Conservation (phyloP, 139 green algal species). For the Edaphochlamys debaryana region DNA sequence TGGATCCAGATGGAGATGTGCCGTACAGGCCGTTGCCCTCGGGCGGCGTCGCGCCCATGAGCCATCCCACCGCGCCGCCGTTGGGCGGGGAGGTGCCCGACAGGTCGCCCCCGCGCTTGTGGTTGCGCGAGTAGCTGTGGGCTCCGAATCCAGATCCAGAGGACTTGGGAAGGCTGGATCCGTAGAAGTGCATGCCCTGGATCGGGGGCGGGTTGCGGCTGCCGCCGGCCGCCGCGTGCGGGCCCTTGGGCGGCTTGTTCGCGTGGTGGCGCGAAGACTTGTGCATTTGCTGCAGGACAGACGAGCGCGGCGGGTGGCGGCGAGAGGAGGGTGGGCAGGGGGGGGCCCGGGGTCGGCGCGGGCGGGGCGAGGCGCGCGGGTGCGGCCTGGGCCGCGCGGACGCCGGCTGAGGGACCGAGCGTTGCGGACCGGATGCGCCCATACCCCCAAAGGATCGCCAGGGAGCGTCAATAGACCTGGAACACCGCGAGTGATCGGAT, state of each 20-base stretch:
- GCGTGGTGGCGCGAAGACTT: slow-evolving; percentile 30
- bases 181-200: slow-evolving; percentile 50
- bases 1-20: slow-evolving; percentile 50
- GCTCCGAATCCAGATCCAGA: background rate
- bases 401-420: no score
- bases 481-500: no score
- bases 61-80: slow-evolving; percentile 70
- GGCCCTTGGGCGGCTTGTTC: slow-evolving; percentile 33
- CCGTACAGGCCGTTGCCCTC: slow-evolving; percentile 61
- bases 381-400: no score
- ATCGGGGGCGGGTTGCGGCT: background rate
- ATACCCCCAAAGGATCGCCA: no score
- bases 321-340: no score
- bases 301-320: no score
- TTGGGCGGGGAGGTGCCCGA: slow-evolving; percentile 33
- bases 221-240: background rate
- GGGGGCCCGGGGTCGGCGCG: no score
- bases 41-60: slow-evolving; percentile 82
- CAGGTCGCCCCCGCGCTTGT: slow-evolving; percentile 23
- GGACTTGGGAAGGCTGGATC: slow-evolving; percentile 48
- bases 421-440: no score
- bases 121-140: slow-evolving; percentile 16
- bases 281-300: slow-evolving; percentile 4
- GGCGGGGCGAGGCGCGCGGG: no score
- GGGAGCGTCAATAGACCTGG: no score